Base-by-base conservation (phyloP, 192 early-diverging fungal genomes). In the Gonapodya sp. region DNA sequence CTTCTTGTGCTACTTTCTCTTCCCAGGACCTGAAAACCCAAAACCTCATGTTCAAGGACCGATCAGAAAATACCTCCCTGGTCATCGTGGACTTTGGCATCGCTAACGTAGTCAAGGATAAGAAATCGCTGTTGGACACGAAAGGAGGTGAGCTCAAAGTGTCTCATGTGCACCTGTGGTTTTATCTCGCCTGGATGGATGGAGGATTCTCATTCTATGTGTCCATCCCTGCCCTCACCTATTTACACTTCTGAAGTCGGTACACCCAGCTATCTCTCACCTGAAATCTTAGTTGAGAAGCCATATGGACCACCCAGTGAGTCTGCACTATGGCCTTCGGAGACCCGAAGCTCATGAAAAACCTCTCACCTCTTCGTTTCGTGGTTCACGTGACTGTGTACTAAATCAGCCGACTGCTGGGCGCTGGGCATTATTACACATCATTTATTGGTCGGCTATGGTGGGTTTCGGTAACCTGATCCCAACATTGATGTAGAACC, bases 21-120 rank as follows among this genome's bases (percentile, higher is more conserved):
- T n/a, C n/a, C n/a, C n/a, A 64, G 30, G 75, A 77, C 75, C 75
- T 77, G 30, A 77, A 77, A 34, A 77, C 75, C 8, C 75, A 77
- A 8, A 77, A 77, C 75, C 8, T 77, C 30, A 18, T 77, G 30
- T 77, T 77, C 75, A 8, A 8, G 31, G 75, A 34, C 75, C 75
- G 30, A 16, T 18, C 18, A 2, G 18, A 32, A 16, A 33, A 77
- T 33, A 32, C 75, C 8, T 34, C 30, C 18, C 18, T 77, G 18
- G 75, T 77, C 8, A 18, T 77, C 8, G 75, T 77, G 31, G 75
- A 77, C 75, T 77, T 77, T 77, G 75, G 75, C 8, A 77, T 77
- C 75, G 46, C 46, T 64, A 64, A 64, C 46, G 46, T 64, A 24
- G 8, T 64, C 46, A 64, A 64, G 46, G 46, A 64, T 24, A 64